Evolutionary conservation across 306 rosid genomes (phyloP).

Genomic region (Comarum palustre): DNA sequence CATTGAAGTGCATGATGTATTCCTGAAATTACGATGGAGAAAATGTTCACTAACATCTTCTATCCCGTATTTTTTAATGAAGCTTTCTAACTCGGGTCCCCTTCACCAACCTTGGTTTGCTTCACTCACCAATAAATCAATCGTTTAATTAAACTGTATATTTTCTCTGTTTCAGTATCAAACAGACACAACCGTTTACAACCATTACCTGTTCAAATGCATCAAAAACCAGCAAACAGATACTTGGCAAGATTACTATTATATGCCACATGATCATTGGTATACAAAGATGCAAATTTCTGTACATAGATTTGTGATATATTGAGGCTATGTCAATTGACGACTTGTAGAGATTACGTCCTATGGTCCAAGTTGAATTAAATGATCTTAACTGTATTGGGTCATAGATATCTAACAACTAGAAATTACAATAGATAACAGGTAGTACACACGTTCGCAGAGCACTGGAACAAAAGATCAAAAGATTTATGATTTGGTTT

Average conservation of each 20-base stretch:
- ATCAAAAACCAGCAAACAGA: neutral
- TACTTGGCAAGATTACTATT: neutral
- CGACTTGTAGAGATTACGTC: neutral
- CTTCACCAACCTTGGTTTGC: neutral
- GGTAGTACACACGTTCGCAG: neutral
- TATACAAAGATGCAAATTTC: neutral
- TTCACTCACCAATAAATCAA: constrained; percentile 4
- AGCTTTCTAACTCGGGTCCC: neutral
- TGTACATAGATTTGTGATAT: neutral
- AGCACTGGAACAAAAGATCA: neutral
- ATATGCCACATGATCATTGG: neutral
- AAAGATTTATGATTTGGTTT: neutral
- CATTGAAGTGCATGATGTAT: neutral
- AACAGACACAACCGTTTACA: neutral
- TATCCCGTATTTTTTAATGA: neutral
- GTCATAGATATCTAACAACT: neutral
- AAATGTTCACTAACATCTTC: neutral
- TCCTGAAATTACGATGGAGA: neutral
- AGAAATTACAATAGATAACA: neutral
- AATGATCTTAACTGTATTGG: neutral
- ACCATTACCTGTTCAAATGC: neutral
- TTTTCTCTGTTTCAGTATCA: neutral
- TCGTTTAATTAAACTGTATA: neutral
- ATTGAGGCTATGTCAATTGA: neutral
- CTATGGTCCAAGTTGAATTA: neutral